Evolutionary conservation across 2,329 filamentous ascomycete species (phyloP).

Genomic region (Sporothrix pallida): DNA sequence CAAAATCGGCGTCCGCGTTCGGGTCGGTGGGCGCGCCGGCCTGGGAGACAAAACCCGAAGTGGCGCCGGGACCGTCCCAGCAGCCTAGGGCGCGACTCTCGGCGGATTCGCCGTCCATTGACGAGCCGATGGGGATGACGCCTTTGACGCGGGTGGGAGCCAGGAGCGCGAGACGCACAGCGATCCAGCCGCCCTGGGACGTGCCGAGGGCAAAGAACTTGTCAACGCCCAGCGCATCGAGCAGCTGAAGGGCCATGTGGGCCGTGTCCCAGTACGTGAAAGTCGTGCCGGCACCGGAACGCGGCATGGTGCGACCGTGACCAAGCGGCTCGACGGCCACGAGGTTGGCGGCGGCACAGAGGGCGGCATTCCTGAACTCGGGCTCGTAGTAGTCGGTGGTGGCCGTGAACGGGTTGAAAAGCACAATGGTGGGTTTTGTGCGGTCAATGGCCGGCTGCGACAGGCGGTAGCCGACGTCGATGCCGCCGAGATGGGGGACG

Average conservation of each 20-base stretch:
- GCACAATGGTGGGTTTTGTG: conserved; percentile 57
- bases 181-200: conserved; percentile 60
- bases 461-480: conserved; percentile 52
- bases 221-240: conserved; percentile 56
- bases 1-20: conserved; percentile 51
- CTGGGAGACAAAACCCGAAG: conserved; percentile 48
- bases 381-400: conserved; percentile 53
- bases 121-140: conserved; percentile 56
- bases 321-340: conserved; percentile 60
- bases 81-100: conserved; percentile 54
- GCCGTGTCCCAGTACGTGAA: conserved; percentile 64
- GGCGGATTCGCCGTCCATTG: conserved; percentile 59
- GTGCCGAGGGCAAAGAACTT: conserved; percentile 59
- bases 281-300: conserved; percentile 45
- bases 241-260: conserved; percentile 60
- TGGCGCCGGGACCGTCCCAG: conserved; percentile 53
- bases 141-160: conserved; percentile 41
- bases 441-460: conserved; percentile 49
- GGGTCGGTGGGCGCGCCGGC: conserved; percentile 46
- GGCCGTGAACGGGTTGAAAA: conserved; percentile 60
- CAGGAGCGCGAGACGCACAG: conserved; percentile 57
- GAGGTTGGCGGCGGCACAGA: conserved; percentile 54
- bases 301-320: conserved; percentile 49
- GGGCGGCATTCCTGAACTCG: conserved; percentile 50
- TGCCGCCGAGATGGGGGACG: conserved; percentile 57